phyloP scores from a whole-genome alignment of 1,284 basidiomycete species.

The Microbotryum scabiosae region DNA sequence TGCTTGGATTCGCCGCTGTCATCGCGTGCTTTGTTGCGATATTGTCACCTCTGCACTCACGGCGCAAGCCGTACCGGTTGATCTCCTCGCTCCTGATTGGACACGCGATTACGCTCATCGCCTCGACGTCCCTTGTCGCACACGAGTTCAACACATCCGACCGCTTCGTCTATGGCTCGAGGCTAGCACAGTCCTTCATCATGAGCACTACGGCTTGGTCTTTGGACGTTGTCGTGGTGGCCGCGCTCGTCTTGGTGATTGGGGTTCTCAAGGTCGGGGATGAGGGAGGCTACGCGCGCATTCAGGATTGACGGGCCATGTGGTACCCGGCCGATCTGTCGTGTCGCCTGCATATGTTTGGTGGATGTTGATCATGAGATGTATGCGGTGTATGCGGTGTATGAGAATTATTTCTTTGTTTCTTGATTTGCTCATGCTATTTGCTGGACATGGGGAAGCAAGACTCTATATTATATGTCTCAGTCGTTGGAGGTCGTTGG shows the following conservation, averaged over 20 bases:
- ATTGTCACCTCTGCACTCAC: neutral
- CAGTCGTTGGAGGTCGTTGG: too few species aligned
- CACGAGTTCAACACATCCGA: slow-evolving; percentile 1
- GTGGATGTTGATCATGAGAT: too few species aligned
- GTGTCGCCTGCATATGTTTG: too few species aligned
- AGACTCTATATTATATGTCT: too few species aligned
- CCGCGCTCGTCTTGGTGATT: neutral
- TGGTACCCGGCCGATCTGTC: too few species aligned
- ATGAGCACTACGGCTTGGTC: neutral
- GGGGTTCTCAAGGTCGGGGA: neutral
- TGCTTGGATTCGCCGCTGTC: neutral
- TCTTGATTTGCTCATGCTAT: too few species aligned
- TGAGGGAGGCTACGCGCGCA: slow-evolving; percentile 7
- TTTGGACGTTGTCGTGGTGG: neutral
- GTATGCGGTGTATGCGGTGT: too few species aligned
- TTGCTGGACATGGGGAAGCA: too few species aligned
- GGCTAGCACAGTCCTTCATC: slow-evolving; percentile 2
- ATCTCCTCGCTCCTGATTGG: neutral
- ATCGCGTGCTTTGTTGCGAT: neutral
- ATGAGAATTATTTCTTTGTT: too few species aligned
- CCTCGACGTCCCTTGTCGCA: neutral
- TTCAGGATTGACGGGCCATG: neutral
- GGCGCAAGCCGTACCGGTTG: neutral
- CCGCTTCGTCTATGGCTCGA: slow-evolving; percentile 1
- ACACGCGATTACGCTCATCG: neutral